Evolutionary conservation across 106 monocot species (phyloP), one percentile per base, ranked within the genome.

Genomic region (Agapanthus africanus): DNA sequence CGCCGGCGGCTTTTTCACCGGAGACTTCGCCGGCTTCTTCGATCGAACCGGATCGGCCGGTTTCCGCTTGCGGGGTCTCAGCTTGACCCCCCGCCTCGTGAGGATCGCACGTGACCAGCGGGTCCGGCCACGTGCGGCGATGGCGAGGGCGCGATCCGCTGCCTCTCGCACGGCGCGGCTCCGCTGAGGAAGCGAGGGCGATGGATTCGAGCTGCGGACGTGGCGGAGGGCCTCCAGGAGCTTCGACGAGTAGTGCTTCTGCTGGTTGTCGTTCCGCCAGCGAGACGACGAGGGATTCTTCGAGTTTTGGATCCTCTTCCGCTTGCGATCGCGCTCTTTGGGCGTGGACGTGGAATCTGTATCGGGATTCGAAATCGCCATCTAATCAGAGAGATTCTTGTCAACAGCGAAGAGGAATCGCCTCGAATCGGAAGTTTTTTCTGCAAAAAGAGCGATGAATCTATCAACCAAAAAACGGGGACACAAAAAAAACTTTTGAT

Each of bases 31-130:
- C 4, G 35, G 6, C 11, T 10, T 4, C 34, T 21, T 39, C 32
- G 62, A 16, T 26, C 44, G 49, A 39, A 30, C 26, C 18, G 31
- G 8, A 21, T 4, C 46, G 37, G 66, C 36, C 21, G 71, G 39
- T 11, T 40, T 64, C 14, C 61, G 49, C 35, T 70, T 69, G 10
- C 63, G 71, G 7, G 69, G 10, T 16, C 54, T 70, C 38, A 78
- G 59, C 47, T 63, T 59, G 66, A 82, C 34, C n/a, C 47, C 11
- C 39, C 80, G 74, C 62, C 54, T 72, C 1, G 74, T 54, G 39
- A 95, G 91, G 71, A 95, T 84, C 3, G 95, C 91, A 47, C 91
- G 95, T 81, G 91, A 91, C 95, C 97, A 97, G 16, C 86, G 78
- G 28, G 84, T 82, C 11, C 97, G 79, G 25, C 97, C 91, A 10